These are phyloP conservation scores for Colletotrichum sp. DNA, from an alignment of 2,329 filamentous ascomycete species.

Conservation along the genomic window DNA sequence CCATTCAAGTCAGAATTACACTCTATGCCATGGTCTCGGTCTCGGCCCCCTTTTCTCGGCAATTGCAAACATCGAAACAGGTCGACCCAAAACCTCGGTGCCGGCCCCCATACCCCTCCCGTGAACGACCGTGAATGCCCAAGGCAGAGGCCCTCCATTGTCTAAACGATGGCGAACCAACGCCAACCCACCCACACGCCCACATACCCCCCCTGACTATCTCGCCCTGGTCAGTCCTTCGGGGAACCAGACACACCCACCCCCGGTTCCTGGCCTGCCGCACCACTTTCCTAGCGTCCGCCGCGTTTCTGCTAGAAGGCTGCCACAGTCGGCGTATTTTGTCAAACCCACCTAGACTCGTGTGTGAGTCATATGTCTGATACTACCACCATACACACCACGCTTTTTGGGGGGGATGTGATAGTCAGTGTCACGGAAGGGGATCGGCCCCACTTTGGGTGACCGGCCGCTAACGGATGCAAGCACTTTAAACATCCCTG, in stretches of 20 bases:
- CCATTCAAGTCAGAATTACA: not conserved
- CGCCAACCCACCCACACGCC: not conserved
- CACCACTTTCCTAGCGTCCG: not conserved
- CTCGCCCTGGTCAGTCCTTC: not conserved
- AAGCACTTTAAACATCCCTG: slow-evolving; percentile 6
- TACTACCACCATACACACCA: not conserved
- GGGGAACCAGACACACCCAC: not conserved
- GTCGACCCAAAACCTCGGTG: not conserved
- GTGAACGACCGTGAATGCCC: slow-evolving; percentile 16
- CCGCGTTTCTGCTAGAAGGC: not conserved
- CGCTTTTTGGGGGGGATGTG: not conserved
- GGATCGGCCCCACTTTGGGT: not conserved
- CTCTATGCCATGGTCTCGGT: not conserved
- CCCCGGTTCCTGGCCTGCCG: not conserved
- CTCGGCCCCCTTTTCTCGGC: not conserved
- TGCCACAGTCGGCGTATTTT: not conserved
- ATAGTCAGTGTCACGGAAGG: not conserved
- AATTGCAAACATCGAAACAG: not conserved
- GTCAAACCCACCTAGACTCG: not conserved
- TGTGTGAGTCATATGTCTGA: not conserved
- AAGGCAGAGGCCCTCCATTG: not conserved
- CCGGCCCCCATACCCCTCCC: not conserved
- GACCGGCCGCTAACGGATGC: slow-evolving; percentile 1
- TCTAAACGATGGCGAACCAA: not conserved
- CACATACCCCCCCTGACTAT: not conserved